Evolutionary conservation across 129 eudicot species (phyloP), one percentile per base, ranked within the genome.

Genomic region (Apium graveolens): DNA sequence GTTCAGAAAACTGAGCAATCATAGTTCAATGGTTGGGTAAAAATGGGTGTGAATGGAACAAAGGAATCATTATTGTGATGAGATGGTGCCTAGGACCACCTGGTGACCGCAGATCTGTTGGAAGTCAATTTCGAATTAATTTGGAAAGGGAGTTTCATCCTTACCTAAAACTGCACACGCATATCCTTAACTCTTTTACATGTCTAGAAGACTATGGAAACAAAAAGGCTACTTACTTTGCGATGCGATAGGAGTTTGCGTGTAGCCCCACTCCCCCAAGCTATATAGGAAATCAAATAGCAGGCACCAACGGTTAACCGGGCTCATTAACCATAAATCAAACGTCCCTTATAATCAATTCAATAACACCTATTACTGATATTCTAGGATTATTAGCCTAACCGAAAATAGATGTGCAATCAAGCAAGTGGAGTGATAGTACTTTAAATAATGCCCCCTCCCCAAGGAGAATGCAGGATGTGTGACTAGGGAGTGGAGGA

Each of bases 21-120:
- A 62, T 11, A n/a, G 69, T 62, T 62, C 35, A 18, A 62, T 27
- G 35, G 62, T 53, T 53, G 35, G 35, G 32, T 62, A 26, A 11
- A 62, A 62, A 57, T 24, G 24, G 11, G 51, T 71, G 75, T 71
- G 51, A 41, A 41, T 39, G 51, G 32, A 39, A 21, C 18, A 13
- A 39, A 21, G 20, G 14, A 39, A 70, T 70, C 11, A 37, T 38
- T 3, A 3, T 41, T 41, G 27, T 72, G 76, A 72, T 12, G 45
- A 72, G 55, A 9, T 24, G n/a, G 76, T 72, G 76, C 21, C 43
- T 72, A 72, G 53, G 76, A 42, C 76, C 55, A 72, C 31, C 51
- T 72, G 51, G 34, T 41, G 76, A 72, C 51, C 16, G 53, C 53
- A 72, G 14, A 9, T 27, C 42, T 24, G 14, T 42, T 72, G 76